These are phyloP conservation scores for Poronia punctata DNA, from an alignment of 495 filamentous ascomycete species.

Conservation along the genomic window DNA sequence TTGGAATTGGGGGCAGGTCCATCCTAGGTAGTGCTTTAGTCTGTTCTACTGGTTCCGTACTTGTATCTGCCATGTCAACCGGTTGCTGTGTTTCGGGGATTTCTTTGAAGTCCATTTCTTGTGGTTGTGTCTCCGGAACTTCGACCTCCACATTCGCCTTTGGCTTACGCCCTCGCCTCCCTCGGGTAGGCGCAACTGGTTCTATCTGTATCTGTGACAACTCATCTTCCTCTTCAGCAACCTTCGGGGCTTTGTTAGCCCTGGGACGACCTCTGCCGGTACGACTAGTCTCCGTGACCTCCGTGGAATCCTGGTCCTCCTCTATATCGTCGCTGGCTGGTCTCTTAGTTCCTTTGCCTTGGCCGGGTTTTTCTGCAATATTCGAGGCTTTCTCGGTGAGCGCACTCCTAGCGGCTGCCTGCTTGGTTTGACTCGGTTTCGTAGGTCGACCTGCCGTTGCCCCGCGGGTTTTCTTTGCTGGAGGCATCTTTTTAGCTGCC, in stretches of 20 bases:
- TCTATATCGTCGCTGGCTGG: conserved; percentile 45
- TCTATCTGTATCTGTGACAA: conserved; percentile 13
- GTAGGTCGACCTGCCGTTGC: conserved; percentile 30
- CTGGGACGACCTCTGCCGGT: conserved; percentile 19
- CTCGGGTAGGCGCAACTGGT: conserved; percentile 12
- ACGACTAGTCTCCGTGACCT: conserved; percentile 17
- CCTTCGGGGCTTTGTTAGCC: conserved; percentile 14
- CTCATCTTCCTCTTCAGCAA: conserved; percentile 17
- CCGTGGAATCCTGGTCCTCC: conserved; percentile 26
- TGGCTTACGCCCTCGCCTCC: conserved; percentile 23
- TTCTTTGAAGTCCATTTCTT: conserved; percentile 19
- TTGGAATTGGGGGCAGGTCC: conserved; percentile 11
- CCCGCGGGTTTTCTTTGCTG: conserved; percentile 34
- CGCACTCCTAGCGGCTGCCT: conserved; percentile 32
- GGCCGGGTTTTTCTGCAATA: conserved; percentile 28
- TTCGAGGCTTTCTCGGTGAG: conserved; percentile 47
- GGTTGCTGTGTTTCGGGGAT: conserved; percentile 22
- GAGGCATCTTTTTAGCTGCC: conserved; percentile 32
- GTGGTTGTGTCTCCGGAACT: conserved; percentile 40
- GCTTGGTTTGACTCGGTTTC: conserved; percentile 27
- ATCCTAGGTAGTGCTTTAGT: conserved; percentile 24
- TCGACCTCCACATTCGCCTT: conserved; percentile 21
- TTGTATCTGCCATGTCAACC: conserved; percentile 20
- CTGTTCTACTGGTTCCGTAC: conserved; percentile 28
- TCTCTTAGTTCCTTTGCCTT: conserved; percentile 27